These are phyloP conservation scores for Nakazawaea ernobii DNA, from an alignment of 805 yeast species.

Conservation along the genomic window DNA sequence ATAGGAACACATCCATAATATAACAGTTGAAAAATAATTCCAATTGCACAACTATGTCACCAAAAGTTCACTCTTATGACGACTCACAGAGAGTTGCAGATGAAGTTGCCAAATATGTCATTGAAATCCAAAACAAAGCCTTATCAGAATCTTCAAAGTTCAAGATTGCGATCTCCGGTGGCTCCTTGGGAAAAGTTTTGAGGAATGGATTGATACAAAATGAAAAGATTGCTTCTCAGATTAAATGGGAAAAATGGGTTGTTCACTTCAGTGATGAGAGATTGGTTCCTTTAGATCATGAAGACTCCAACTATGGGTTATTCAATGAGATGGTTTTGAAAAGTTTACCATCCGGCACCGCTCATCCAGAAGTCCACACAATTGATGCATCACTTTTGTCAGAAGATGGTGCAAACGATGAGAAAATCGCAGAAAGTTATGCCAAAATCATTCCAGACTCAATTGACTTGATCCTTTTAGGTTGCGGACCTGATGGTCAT, in stretches of 20 bases:
- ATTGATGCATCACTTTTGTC: conserved; percentile 59
- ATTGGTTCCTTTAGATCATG: conserved; percentile 73
- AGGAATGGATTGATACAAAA: conserved; percentile 63
- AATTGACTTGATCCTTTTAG: conserved; percentile 69
- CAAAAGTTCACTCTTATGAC: conserved; percentile 41
- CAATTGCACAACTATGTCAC: conserved; percentile 18
- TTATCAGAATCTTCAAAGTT: conserved; percentile 42
- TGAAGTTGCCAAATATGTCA: conserved; percentile 58
- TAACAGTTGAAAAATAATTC: too few species aligned
- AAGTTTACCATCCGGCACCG: conserved; percentile 35
- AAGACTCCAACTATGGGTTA: conserved; percentile 81
- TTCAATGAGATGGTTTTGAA: conserved; percentile 61
- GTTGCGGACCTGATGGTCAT: conserved; percentile 96
- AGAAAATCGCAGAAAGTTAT: conserved; percentile 60
- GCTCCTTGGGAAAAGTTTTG: conserved; percentile 76
- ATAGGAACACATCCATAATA: not conserved
- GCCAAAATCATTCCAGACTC: conserved; percentile 47
- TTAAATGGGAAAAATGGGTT: conserved; percentile 71
- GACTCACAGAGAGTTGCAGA: conserved; percentile 57
- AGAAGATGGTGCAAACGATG: conserved; percentile 44
- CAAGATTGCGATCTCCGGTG: conserved; percentile 84
- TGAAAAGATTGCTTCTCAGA: conserved; percentile 31
- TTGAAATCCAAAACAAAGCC: conserved; percentile 57
- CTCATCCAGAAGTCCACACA: conserved; percentile 56
- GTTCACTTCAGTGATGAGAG: conserved; percentile 90